Evolutionary conservation across 2,329 filamentous ascomycete genomes (phyloP), one percentile per base, ranked within the genome.

Genomic region (Claviceps arundinis): DNA sequence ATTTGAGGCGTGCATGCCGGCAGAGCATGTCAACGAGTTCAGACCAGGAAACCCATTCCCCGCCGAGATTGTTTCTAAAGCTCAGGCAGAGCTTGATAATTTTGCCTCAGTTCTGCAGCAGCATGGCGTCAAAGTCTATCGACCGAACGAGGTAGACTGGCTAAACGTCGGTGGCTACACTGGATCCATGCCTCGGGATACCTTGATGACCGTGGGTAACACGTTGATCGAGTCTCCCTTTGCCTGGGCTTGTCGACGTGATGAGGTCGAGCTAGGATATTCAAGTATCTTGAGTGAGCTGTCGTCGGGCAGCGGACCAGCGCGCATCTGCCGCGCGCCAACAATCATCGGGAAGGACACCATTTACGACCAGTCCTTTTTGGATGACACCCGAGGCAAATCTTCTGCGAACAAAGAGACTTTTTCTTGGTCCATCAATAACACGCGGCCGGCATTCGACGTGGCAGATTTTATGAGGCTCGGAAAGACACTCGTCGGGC

Each of bases 391-490:
- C 19, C 46, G 40, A 37, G 24, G 2, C 5, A 34, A 22, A 19
- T 19, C 14, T 13, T 17, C 37, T 3, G 26, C 30, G 16, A 47
- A 54, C 11, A 34, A 45, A 7, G 30, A 17, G 7, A 37, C 16
- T n/a, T 45, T 34, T 14, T 50, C 43, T 13, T 66, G 62, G 63
- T 55, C 55, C 14, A 65, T 65, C 57, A 67, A 66, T 51, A 64
- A 67, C 53, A 58, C 50, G 19, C 58, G 65, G 1, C 62, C 62
- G 5, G 62, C 65, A 4, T 65, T 66, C 38, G 65, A 67, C 49
- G 61, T 62, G 19, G 65, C 65, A 6, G 65, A 67, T 48, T 67
- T 67, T 50, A 61, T 66, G 60, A 59, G 65, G 2, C 62, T 67
- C 40, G 65, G 64, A 17, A 61, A 59, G 40, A 57, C 54, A 14